These are phyloP conservation scores for Metschnikowia amazonensis DNA, from an alignment of 805 yeast species.

Conservation along the genomic window DNA sequence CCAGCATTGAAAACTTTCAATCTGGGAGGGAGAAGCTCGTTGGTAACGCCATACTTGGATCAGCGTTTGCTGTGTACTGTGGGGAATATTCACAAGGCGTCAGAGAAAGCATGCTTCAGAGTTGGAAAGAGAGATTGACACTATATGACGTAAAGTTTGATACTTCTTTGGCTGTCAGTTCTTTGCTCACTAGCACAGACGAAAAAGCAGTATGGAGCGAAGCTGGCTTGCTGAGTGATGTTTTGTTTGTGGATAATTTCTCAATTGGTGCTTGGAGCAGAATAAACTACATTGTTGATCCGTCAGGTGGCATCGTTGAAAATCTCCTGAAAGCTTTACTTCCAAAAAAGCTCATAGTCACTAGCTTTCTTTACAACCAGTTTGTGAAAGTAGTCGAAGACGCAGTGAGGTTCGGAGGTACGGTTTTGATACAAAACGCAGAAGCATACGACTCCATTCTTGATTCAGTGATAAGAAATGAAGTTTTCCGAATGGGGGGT, in stretches of 20 bases:
- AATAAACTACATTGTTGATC: conserved; percentile 69
- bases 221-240: conserved; percentile 55
- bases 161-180: conserved; percentile 27
- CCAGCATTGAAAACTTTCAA: conserved; percentile 49
- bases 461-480: conserved; percentile 57
- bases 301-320: conserved; percentile 38
- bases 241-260: conserved; percentile 60
- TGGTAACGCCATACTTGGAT: conserved; percentile 63
- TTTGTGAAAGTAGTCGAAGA: conserved; percentile 71
- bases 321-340: conserved; percentile 31
- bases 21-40: conserved; percentile 43
- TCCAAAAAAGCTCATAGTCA: conserved; percentile 42
- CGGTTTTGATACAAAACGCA: conserved; percentile 69
- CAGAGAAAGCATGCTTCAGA: conserved; percentile 33
- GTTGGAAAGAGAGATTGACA: conserved; percentile 37
- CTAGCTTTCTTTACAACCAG: conserved; percentile 70
- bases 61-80: conserved; percentile 58
- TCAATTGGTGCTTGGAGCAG: conserved; percentile 42
- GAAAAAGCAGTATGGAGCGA: conserved; percentile 50
- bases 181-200: conserved; percentile 37
- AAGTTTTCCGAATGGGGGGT: conserved; percentile 65
- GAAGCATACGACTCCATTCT: conserved; percentile 77
- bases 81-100: conserved; percentile 54
- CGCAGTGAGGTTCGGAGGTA: conserved; percentile 79
- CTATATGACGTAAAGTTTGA: conserved; percentile 39